Evolutionary conservation across 2,329 filamentous ascomycete genomes (phyloP).

Genomic region (Aspergillus awamori): DNA sequence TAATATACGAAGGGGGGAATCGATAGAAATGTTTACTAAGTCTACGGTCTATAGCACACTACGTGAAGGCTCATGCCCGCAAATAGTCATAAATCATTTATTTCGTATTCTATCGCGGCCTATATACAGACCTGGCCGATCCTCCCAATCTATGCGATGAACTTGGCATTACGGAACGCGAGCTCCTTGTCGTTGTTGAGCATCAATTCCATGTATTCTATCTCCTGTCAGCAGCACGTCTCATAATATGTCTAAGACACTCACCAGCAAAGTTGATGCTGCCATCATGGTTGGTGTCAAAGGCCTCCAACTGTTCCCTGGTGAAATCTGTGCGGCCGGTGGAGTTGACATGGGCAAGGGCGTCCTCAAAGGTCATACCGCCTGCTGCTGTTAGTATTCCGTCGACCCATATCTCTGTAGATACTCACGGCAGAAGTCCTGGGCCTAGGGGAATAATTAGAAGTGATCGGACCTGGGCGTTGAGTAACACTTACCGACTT

Average conservation of each 20-base stretch:
- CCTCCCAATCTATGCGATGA: neutral
- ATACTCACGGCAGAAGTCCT: conserved; percentile 5
- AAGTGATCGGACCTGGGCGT: neutral
- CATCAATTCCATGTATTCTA: conserved; percentile 1
- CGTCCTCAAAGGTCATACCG: conserved; percentile 2
- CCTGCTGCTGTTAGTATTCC: neutral
- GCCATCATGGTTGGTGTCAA: conserved; percentile 7
- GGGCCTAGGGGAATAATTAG: neutral
- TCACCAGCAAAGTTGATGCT: conserved; percentile 9
- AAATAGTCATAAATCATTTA: neutral
- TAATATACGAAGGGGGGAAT: neutral
- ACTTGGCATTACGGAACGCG: neutral
- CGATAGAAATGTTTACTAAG: too few relatives aligned
- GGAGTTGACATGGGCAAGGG: neutral
- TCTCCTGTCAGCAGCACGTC: neutral
- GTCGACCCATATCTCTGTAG: too few relatives aligned
- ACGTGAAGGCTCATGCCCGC: too few relatives aligned
- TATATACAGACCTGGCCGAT: neutral
- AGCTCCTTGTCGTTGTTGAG: neutral
- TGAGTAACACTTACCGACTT: neutral
- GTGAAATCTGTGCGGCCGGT: neutral
- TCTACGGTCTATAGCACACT: neutral
- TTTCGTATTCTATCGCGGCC: neutral
- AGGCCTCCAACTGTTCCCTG: neutral
- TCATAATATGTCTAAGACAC: neutral